These are phyloP conservation scores for Zoysia matrella DNA, from an alignment of 202 grass and related monocot species.

Conservation along the genomic window DNA sequence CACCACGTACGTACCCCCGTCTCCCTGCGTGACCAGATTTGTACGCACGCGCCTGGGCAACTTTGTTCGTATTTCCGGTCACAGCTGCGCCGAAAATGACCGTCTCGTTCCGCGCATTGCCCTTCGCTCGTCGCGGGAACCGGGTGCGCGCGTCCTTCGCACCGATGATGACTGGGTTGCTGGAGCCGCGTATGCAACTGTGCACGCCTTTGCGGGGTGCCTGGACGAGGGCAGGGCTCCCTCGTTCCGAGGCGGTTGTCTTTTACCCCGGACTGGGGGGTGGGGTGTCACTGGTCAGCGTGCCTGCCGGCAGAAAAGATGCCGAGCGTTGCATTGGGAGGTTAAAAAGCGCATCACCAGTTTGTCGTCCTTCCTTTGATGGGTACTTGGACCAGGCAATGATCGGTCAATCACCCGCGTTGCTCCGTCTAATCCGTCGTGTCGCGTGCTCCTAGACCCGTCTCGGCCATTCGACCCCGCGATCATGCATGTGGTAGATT, in stretches of 20 bases:
- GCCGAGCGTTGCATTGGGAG: not conserved
- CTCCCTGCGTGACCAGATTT: not conserved
- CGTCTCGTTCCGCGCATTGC: not conserved
- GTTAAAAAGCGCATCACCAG: slow-evolving; percentile 4
- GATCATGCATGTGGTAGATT: not conserved
- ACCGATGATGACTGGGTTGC: too few species aligned
- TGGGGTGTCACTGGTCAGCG: not conserved
- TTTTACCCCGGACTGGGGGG: too few species aligned
- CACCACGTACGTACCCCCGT: not conserved
- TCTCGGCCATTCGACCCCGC: too few species aligned
- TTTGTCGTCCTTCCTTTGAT: not conserved
- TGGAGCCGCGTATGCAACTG: too few species aligned
- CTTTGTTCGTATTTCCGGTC: not conserved
- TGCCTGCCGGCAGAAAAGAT: slow-evolving; percentile 18
- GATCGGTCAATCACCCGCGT: not conserved
- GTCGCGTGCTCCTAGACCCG: not conserved
- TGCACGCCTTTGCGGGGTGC: too few species aligned
- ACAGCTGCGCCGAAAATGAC: slow-evolving; percentile 4
- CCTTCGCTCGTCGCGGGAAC: not conserved
- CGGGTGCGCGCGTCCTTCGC: not conserved
- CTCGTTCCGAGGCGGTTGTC: too few species aligned
- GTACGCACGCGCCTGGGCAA: not conserved
- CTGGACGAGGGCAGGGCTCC: too few species aligned
- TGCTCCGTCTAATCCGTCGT: slow-evolving; percentile 25
- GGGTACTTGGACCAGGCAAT: not conserved